Conservation (phyloP, 345 rosid species). For the Salix dunnii region DNA sequence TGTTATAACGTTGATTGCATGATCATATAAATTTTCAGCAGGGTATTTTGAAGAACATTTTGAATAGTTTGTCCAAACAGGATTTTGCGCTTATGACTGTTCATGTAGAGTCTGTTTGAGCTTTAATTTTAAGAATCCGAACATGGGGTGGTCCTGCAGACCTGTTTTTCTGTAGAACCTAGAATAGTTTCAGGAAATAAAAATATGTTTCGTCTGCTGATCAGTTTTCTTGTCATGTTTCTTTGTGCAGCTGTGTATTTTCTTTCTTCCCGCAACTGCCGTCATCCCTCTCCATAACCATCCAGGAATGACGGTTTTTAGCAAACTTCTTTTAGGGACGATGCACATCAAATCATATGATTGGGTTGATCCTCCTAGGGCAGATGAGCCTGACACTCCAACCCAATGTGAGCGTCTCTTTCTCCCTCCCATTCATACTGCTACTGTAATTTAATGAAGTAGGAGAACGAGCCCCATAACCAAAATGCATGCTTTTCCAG, state of each 20-base stretch:
- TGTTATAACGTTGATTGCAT: not conserved
- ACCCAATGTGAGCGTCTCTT: slow-evolving; percentile 32
- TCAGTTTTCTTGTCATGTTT: not conserved
- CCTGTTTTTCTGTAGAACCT: not conserved
- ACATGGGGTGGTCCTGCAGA: not conserved
- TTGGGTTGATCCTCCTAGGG: slow-evolving; percentile 36
- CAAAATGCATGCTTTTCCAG: slow-evolving; percentile 30
- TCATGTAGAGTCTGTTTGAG: not conserved
- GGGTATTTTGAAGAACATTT: not conserved
- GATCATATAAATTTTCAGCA: not conserved
- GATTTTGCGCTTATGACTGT: not conserved
- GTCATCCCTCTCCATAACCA: slow-evolving; percentile 79
- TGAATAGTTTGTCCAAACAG: not conserved
- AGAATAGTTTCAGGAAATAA: not conserved
- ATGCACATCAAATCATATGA: slow-evolving; percentile 76
- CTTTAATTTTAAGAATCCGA: not conserved
- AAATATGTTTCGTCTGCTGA: not conserved
- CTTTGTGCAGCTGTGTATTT: slow-evolving; percentile 49
- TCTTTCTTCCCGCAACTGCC: slow-evolving; percentile 59
- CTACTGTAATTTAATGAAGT: not conserved
- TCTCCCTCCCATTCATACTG: not conserved
- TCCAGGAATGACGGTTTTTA: slow-evolving; percentile 75
- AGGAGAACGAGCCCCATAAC: not conserved
- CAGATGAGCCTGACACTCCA: slow-evolving; percentile 9
- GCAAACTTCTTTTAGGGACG: slow-evolving; percentile 55